These are phyloP conservation scores for Lactarius evosmus DNA, from an alignment of 768 basidiomycete species.

Conservation along the genomic window DNA sequence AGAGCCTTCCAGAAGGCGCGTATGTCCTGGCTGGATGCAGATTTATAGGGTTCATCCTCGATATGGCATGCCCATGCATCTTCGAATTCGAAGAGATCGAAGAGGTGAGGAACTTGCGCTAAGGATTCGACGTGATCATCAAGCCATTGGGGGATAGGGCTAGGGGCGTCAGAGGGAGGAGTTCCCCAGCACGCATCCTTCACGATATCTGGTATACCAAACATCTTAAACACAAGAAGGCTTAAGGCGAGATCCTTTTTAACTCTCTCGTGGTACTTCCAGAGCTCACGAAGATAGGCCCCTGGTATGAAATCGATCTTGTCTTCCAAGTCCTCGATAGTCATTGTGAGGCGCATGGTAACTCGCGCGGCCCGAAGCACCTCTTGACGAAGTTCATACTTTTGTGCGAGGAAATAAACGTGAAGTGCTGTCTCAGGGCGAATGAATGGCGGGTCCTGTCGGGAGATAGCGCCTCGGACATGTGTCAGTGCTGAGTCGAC, in stretches of 20 bases:
- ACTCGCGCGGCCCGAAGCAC: not conserved
- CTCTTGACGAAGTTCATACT: not conserved
- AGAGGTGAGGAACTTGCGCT: not conserved
- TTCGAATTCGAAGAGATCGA: not conserved
- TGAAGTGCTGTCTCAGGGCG: not conserved
- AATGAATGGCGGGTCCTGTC: not conserved
- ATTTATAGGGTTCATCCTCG: too few relatives aligned
- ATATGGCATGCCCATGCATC: not conserved
- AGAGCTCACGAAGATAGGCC: not conserved
- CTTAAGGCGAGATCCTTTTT: not conserved
- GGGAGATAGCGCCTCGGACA: not conserved
- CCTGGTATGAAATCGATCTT: not conserved
- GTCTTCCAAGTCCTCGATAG: too few relatives aligned
- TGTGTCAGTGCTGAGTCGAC: not conserved
- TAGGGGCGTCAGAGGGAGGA: too few relatives aligned
- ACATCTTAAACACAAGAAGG: conserved; percentile 2
- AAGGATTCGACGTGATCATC: not conserved
- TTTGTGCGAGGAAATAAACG: not conserved
- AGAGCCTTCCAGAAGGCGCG: not conserved
- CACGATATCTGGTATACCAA: not conserved
- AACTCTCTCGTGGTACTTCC: not conserved
- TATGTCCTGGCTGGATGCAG: not conserved
- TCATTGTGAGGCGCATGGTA: not conserved
- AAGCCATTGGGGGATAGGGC: too few relatives aligned
- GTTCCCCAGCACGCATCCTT: not conserved